phyloP scores from a whole-genome alignment of 768 basidiomycete genomes.

The Macrolepiota fuliginosa region DNA sequence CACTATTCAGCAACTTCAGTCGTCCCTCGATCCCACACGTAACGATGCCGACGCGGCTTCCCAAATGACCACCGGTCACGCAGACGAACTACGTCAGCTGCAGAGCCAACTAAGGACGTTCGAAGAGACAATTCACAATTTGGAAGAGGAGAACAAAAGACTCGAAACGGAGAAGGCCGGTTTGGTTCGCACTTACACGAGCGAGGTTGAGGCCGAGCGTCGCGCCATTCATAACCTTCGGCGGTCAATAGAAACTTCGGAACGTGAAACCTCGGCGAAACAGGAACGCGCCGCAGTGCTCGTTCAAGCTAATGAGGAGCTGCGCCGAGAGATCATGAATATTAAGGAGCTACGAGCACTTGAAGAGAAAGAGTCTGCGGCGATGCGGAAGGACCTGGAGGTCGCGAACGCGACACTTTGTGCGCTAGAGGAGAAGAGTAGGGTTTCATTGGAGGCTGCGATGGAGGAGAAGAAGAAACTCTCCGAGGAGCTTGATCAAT shows the following conservation, averaged over 20 bases:
- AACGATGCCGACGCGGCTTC: not conserved
- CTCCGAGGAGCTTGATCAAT: not conserved
- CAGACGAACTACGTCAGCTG: not conserved
- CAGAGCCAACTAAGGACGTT: not conserved
- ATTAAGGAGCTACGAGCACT: not conserved
- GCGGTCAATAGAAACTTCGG: not conserved
- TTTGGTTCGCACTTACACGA: not conserved
- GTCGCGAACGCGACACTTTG: not conserved
- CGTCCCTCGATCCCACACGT: not conserved
- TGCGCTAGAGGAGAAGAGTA: not conserved
- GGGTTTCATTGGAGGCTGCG: not conserved
- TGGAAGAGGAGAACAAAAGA: not conserved
- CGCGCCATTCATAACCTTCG: slow-evolving; percentile 5
- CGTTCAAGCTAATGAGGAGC: not conserved
- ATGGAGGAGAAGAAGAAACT: slow-evolving; percentile 3
- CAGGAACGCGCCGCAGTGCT: not conserved
- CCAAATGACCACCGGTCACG: not conserved
- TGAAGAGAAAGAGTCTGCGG: not conserved
- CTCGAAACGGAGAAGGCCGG: not conserved
- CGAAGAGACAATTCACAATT: not conserved
- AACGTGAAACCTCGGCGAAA: not conserved
- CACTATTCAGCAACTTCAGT: slow-evolving; percentile 1
- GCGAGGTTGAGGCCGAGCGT: slow-evolving; percentile 1
- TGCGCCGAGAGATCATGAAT: not conserved
- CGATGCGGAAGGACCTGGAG: not conserved